Conservation (phyloP, 169 alveolate species). For the Ichthyophthirius multifiliis region DNA sequence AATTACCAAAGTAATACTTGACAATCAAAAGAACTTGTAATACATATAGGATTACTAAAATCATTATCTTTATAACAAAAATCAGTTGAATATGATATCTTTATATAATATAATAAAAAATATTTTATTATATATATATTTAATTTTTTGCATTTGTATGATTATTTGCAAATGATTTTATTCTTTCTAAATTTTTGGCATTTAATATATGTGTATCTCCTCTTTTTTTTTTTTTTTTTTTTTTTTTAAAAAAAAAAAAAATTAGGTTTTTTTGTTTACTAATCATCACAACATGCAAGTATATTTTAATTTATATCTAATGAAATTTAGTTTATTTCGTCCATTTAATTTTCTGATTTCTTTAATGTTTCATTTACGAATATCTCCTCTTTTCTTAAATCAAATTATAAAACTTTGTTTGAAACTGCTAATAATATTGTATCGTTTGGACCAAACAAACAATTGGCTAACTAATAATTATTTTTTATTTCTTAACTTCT, state of each 20-base stretch:
- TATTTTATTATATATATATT: no score
- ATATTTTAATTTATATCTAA: not conserved
- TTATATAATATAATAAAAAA: not conserved
- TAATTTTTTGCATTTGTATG: not conserved
- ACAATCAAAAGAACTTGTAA: slow-evolving; percentile 14
- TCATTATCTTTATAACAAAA: not conserved
- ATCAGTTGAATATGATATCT: slow-evolving; percentile 8
- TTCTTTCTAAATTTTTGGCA: not conserved
- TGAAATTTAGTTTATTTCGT: not conserved
- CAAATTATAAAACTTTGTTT: not conserved
- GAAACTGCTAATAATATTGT: not conserved
- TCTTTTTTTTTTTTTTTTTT: not conserved
- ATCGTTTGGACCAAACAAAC: not conserved
- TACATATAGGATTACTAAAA: not conserved
- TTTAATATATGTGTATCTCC: slow-evolving; percentile 2
- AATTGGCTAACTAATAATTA: not conserved
- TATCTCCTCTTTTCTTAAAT: not conserved
- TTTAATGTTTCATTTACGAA: not conserved
- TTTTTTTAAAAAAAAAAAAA: not conserved
- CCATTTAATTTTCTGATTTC: not conserved
- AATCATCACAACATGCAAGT: not conserved
- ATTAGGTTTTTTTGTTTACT: not conserved
- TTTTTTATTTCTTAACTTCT: not conserved
- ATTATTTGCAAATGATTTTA: not conserved
- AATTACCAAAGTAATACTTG: not conserved